These are phyloP conservation scores for Drosera spatulata DNA, from an alignment of 179 eudicot genomes.

Conservation along the genomic window DNA sequence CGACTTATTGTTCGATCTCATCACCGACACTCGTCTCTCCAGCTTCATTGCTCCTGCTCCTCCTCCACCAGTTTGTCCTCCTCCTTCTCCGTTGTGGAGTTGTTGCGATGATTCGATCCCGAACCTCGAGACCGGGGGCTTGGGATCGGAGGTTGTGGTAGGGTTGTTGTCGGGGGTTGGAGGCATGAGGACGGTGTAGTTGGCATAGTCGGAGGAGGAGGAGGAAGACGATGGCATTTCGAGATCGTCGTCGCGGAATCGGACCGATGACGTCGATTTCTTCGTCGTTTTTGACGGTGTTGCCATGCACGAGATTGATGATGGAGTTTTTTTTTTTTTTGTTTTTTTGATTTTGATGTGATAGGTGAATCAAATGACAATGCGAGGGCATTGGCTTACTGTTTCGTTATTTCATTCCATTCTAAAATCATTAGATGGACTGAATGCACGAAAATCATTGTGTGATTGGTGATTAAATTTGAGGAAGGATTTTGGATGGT, in stretches of 20 bases:
- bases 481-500: too few species aligned
- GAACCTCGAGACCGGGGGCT: constrained; percentile 12
- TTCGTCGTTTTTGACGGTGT: too few species aligned
- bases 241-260: constrained; percentile 15
- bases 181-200: constrained; percentile 65
- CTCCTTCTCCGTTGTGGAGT: background rate
- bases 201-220: constrained; percentile 27
- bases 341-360: too few species aligned
- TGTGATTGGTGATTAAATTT: too few species aligned
- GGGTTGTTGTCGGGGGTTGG: constrained; percentile 76
- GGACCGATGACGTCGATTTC: constrained; percentile 13
- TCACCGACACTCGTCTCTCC: constrained; percentile 55
- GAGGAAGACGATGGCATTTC: constrained; percentile 27
- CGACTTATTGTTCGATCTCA: constrained; percentile 49
- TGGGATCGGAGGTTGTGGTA: constrained; percentile 18
- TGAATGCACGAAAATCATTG: too few species aligned
- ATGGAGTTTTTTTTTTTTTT: too few species aligned
- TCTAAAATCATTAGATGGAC: too few species aligned
- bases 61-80: constrained; percentile 5
- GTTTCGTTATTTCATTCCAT: too few species aligned
- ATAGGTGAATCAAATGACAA: too few species aligned
- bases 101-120: constrained; percentile 18
- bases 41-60: constrained; percentile 21
- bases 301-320: too few species aligned
- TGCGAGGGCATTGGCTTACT: too few species aligned